Evolutionary conservation across 805 yeast genomes (phyloP).

Genomic region (Ogataea nitratoaversa): DNA sequence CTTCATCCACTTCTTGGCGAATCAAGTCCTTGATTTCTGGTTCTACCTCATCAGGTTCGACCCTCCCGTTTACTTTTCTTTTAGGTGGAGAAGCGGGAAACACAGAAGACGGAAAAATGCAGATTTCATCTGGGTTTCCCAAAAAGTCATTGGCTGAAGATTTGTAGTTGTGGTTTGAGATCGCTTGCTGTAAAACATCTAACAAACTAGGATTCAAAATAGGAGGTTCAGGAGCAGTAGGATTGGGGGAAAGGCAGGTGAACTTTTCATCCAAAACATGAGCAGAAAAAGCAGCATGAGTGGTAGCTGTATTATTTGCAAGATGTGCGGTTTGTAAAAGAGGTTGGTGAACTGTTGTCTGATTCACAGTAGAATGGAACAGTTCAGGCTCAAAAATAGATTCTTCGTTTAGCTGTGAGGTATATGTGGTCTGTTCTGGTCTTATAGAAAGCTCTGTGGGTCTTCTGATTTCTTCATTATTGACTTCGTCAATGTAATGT

Average conservation of each 20-base stretch:
- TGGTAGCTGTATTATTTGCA: too few relatives aligned
- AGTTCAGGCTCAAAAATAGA: conserved; percentile 5
- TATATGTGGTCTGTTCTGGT: neutral
- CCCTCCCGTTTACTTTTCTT: neutral
- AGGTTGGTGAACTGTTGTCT: neutral
- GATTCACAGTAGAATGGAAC: conserved; percentile 10
- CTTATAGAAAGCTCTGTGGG: conserved; percentile 8
- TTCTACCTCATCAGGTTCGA: neutral
- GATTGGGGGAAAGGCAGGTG: conserved; percentile 13
- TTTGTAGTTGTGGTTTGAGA: conserved; percentile 15
- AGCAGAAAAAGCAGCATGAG: too few relatives aligned
- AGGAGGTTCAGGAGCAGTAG: conserved; percentile 26
- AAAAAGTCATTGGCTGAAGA: conserved; percentile 6
- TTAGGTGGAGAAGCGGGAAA: too few relatives aligned
- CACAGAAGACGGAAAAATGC: neutral
- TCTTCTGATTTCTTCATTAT: conserved; percentile 4
- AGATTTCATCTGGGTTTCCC: neutral
- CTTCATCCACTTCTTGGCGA: neutral
- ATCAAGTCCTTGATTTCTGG: neutral
- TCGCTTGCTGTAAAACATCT: conserved; percentile 18
- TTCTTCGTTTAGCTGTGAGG: conserved; percentile 1
- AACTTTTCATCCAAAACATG: neutral
- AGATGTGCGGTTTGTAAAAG: neutral
- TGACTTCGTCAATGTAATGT: conserved; percentile 6
- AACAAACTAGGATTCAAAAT: conserved; percentile 18